Percentiles rank a stretch among this genome's conserved stretches.
Evolutionary conservation across 176 grass and related monocot species (phyloP).

Genomic region (Alloteropsis semialata): DNA sequence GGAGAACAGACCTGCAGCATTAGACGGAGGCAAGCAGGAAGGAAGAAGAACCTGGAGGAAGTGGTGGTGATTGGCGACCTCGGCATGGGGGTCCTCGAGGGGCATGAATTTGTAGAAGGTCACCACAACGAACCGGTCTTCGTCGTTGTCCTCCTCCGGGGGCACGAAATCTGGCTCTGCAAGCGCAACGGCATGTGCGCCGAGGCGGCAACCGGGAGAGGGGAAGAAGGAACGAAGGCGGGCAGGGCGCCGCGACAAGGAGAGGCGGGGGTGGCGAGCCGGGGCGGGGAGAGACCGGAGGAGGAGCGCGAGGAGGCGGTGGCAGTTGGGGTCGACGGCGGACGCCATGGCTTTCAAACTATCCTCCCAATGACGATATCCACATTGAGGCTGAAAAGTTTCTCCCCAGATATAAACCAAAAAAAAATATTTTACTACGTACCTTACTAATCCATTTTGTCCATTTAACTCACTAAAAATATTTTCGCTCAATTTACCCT

Average conservation of each 20-base stretch:
- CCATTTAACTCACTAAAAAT: no score
- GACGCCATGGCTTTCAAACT: conserved; percentile 19
- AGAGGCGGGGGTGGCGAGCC: background rate
- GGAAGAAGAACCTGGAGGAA: conserved; percentile 73
- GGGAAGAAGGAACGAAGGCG: background rate
- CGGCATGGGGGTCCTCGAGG: conserved; percentile 57
- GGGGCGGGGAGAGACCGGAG: background rate
- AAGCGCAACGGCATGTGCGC: conserved; percentile 10
- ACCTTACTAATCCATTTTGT: no score
- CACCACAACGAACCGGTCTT: conserved; percentile 56
- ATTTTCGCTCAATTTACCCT: no score
- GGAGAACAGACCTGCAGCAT: background rate
- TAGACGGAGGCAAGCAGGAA: background rate
- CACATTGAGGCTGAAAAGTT: background rate
- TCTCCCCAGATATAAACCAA: no score
- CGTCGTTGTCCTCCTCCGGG: background rate
- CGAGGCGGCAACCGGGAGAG: conserved; percentile 4
- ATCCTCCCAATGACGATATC: background rate
- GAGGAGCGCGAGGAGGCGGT: background rate
- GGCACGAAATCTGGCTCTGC: background rate
- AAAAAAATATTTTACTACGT: no score
- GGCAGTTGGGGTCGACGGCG: background rate
- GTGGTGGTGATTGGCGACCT: conserved; percentile 58
- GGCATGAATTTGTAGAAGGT: conserved; percentile 85
- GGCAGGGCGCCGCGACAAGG: background rate